Base-by-base conservation (phyloP, 495 filamentous ascomycete species). In the Daldinia childiae region DNA sequence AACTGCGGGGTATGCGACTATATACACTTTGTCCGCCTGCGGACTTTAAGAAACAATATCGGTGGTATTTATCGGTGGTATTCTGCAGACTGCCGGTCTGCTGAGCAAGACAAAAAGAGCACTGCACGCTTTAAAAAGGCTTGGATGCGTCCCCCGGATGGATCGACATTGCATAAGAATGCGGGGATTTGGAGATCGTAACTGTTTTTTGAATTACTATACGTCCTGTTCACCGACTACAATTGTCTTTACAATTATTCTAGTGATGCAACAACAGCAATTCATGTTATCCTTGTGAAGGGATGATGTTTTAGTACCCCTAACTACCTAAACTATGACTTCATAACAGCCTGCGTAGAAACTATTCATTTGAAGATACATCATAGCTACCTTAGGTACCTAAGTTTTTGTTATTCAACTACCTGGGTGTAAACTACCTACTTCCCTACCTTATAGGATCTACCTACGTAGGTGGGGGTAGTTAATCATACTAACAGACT, bases 81-180 rank as follows among this genome's bases (percentile, higher is more conserved):
- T 51, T 50, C 38, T 38, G 11, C 27, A 56, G 6, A 64, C 9
- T 29, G 11, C 15, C 26, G 21, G 11, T 27, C 48, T 51, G 19
- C 48, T 24, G 17, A 27, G 21, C 48, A 34, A 32, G 29, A 29
- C 29, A 34, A 56, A 56, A n/a, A 36, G 17, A 17, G 26, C 50
- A 8, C 21, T 29, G n/a, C n/a, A n/a, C n/a, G n/a, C n/a, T 29
- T 26, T 36, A 12, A 19, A n/a, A n/a, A n/a, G 19, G 29, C 15
- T 36, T 36, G 2, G 43, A 17, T 14, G 3, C 54, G 17, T 19
- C 54, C 54, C 54, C 15, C 38, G 45, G 30, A 64, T 59, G 64
- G 64, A 72, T 68, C 64, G 32, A 51, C 69, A 64, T 64, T 68
- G 64, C 69, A 72, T 72, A 24, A 60, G 34, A 6, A 54, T 67